Percentiles rank a stretch among this genome's conserved stretches.
These are phyloP conservation scores for Penicillium chermesinum DNA, from an alignment of 495 filamentous ascomycete species.

Conservation along the genomic window DNA sequence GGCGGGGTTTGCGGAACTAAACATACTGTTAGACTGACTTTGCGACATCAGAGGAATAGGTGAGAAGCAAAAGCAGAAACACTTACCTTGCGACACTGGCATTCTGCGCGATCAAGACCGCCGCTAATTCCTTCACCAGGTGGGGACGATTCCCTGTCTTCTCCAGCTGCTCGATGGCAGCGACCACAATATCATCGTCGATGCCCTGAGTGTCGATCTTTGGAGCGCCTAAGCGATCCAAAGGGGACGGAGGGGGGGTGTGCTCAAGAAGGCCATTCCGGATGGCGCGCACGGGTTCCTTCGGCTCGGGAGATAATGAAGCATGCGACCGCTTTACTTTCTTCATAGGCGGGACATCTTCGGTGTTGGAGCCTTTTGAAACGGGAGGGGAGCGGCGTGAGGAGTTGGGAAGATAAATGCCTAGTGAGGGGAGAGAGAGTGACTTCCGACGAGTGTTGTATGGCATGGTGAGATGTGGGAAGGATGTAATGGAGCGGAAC, in stretches of 20 bases:
- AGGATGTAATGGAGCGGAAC: conserved; percentile 7
- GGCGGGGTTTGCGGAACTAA: conserved; percentile 88
- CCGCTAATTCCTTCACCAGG: conserved; percentile 87
- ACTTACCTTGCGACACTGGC: conserved; percentile 87
- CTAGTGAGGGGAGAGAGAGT: conserved; percentile 85
- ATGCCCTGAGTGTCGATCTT: conserved; percentile 85
- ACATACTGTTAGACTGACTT: conserved; percentile 28
- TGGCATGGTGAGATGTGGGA: conserved; percentile 57
- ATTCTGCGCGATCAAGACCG: conserved; percentile 68
- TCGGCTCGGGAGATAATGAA: conserved; percentile 50
- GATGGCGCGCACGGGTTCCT: conserved; percentile 39
- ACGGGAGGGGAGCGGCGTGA: conserved; percentile 65
- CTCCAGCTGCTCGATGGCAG: conserved; percentile 84
- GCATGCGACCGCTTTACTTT: conserved; percentile 79
- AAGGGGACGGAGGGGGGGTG: conserved; percentile 85
- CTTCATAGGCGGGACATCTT: conserved; percentile 64
- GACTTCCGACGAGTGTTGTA: conserved; percentile 99
- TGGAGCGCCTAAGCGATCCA: conserved; percentile 43
- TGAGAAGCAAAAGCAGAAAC: background rate
- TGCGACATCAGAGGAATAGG: background rate
- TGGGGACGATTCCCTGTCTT: conserved; percentile 90
- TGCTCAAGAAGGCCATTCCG: conserved; percentile 54
- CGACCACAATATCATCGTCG: conserved; percentile 91
- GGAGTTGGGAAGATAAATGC: conserved; percentile 82
- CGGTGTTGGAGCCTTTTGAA: conserved; percentile 47